Evolutionary conservation across 2,329 filamentous ascomycete species (phyloP), one percentile per base, ranked within the genome.

Genomic region (Periconia sp.): DNA sequence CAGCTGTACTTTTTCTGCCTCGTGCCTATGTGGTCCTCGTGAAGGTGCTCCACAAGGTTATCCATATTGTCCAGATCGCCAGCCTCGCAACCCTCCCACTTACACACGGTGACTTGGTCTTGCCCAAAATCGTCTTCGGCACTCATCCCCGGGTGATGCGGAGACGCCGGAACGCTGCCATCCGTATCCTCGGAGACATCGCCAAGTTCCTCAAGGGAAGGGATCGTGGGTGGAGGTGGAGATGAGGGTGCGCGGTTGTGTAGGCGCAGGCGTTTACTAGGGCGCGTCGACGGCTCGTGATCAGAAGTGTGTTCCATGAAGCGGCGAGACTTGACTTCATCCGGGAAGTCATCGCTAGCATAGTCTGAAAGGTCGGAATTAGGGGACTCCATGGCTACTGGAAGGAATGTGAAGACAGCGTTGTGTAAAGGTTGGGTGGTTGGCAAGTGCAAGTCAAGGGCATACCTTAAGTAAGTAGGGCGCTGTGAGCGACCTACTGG

Each of bases 1-100:
- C 94, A 99, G n/a, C 91, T 92, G 73, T 97, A 97, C 74, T 94
- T 96, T 77, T 96, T 96, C 77, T 94, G 90, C 50, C 92, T 85
- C 56, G 87, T 91, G 69, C 94, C 91, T 67, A 97, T 96, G 75
- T 99, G 94, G 54, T 93, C 91, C 68, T 92, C 89, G 75, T 97
- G 93, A 41, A 81, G 75, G 63, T 82, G 79, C 54, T 76, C 70
- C 48, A 82, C 79, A 43, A 82, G 69, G 23, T 77, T 76, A 58
- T 82, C 79, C 72, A 81, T 81, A 61, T 82, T 81, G 31, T 74
- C 71, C 30, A 79, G 65, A 44, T 77, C 73, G 40, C 79, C 79
- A 17, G 73, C 77, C n/a, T 74, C 65, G 63, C 79, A 82, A 53
- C 78, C 79, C 30, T 79, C 75, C 79, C 79, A 82, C 42, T 79